Evolutionary conservation across 2,329 filamentous ascomycete genomes (phyloP), one percentile per base, ranked within the genome.

Genomic region (Orbilia blumenaviensis): DNA sequence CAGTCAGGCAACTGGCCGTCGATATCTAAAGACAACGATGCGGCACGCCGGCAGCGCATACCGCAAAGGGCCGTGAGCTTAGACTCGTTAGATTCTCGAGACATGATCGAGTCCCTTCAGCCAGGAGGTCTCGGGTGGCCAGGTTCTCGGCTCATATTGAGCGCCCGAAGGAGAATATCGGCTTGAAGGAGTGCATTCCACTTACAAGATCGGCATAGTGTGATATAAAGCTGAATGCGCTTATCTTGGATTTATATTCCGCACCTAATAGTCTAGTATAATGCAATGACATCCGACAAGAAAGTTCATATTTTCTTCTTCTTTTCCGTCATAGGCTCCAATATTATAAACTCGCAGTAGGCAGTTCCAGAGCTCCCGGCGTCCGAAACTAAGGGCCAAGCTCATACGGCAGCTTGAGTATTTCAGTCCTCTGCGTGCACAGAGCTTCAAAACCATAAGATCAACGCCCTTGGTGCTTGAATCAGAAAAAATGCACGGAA

Each of bases 11-110:
- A 44, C 42, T 42, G 60, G 27, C 36, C 18, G 41, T 52, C 34
- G 18, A 66, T 25, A 54, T 27, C 9, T n/a, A 60, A 44, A 46
- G 54, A 60, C 46, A 64, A 62, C 12, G 27, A 75, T 75, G 71
- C 71, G 71, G 71, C 71, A 75, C 58, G 34, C 71, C 71, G 71
- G 71, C 63, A 75, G 42, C 56, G 56, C 54, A 67, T 75, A 54
- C 71, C 63, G 16, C 46, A 67, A 54, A 36, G 34, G 66, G 71
- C 27, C 25, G 29, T 23, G 23, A 67, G 58, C 46, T 66, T 50
- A 58, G 58, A 32, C 34, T 61, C 71, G 66, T 25, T 38, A 64
- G 62, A 67, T 62, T 61, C 54, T 41, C 58, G 62, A 54, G 44
- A 75, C 54, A 48, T 56, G 68, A 63, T 32, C 23, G 62, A 66